Base-by-base conservation (phyloP, 805 yeast genomes). In the Maudiozyma turicensis region DNA sequence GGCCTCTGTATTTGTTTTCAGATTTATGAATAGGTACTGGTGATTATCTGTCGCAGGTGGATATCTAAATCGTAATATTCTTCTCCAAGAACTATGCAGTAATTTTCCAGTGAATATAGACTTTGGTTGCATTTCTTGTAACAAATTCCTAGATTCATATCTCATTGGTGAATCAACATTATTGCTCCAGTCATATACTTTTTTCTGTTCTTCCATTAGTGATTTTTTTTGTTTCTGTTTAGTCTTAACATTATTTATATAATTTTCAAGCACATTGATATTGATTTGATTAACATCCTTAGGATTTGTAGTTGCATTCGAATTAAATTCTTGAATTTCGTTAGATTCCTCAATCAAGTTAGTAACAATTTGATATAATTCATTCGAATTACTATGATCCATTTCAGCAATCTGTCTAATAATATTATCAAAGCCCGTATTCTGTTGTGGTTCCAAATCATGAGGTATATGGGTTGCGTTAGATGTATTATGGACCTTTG, bases 171-270 rank as follows among this genome's bases (percentile, higher is more conserved):
- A 37, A 8, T 47, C 48, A 8, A 31, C n/a, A 6, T 42, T 29
- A 26, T 48, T 49, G 32, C 54, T 51, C 68, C 68, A 64, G 33
- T 56, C 48, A 46, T 60, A 64, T 5, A 45, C 47, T 29, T 52
- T 53, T 35, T 52, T 51, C 26, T 56, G 54, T 40, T 55, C 54
- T 50, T 57, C 53, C 3, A 58, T 52, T 15, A 55, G 48, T 26
- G 50, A 46, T 39, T 47, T 53, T n/a, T 54, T 54, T 38, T 55
- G 60, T 29, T 42, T 47, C 43, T 58, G 58, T 29, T 56, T 54
- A 11, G 44, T 50, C 39, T 56, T 63, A 10, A 56, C 54, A 20
- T 50, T 52, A 11, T 54, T 46, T 8, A 64, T 45, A 46, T 61
- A 63, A 5, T 49, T 46, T 38, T 54, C 49, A n/a, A 60, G 39